phyloP scores from a whole-genome alignment of 2,329 filamentous ascomycete species.

The Penicillium janthinellum region DNA sequence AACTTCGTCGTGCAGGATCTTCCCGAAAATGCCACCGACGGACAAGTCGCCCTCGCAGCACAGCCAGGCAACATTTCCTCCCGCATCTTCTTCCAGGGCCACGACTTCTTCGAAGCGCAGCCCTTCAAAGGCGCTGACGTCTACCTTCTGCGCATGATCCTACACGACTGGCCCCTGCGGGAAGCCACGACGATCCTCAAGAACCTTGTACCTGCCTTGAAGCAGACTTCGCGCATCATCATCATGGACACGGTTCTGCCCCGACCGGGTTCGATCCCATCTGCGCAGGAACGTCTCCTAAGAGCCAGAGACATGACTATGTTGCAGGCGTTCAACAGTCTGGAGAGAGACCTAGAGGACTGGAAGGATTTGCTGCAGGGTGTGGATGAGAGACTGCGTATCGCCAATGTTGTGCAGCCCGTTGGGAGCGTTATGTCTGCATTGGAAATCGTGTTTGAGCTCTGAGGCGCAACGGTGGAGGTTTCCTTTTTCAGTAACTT shows the following conservation, averaged over 20 bases:
- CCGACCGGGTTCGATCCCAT: not conserved
- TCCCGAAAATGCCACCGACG: not conserved
- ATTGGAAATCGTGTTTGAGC: no score
- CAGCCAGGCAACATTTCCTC: not conserved
- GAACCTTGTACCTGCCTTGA: not conserved
- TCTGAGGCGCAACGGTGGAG: no score
- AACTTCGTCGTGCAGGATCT: not conserved
- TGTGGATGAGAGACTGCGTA: not conserved
- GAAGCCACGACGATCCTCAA: not conserved
- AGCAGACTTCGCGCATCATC: not conserved
- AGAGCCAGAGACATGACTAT: constrained; percentile 40
- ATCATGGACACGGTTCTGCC: not conserved
- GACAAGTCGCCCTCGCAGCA: not conserved
- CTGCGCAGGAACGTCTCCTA: constrained; percentile 25
- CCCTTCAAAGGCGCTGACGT: constrained; percentile 12
- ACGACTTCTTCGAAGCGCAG: constrained; percentile 11
- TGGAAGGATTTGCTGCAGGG: constrained; percentile 33
- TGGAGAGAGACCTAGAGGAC: constrained; percentile 38
- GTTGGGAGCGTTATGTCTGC: not conserved
- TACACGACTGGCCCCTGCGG: constrained; percentile 11
- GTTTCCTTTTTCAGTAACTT: not conserved
- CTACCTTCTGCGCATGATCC: constrained; percentile 15
- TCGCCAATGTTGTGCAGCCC: not conserved
- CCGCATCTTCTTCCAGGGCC: constrained; percentile 4
- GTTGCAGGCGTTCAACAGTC: constrained; percentile 39